Conservation (phyloP, 1,284 basidiomycete genomes). For the Puccinia hordei region DNA sequence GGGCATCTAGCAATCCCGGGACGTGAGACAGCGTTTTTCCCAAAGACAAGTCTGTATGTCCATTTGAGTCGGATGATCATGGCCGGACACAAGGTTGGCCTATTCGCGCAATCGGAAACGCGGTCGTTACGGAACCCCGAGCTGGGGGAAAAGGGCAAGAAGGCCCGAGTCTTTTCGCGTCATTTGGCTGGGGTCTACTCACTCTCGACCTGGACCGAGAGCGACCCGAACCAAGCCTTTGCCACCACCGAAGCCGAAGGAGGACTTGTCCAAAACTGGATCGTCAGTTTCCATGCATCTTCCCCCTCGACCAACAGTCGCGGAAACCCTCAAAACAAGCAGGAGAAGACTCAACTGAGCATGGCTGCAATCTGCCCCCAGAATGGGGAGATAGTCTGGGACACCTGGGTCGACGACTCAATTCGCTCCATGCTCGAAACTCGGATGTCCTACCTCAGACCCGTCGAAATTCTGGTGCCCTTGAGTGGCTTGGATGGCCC, state of each 20-base stretch:
- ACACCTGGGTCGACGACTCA: constrained; percentile 28
- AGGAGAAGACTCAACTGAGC: neutral
- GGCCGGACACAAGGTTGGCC: constrained; percentile 58
- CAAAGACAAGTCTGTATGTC: constrained; percentile 56
- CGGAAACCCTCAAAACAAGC: neutral
- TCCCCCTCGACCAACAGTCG: neutral
- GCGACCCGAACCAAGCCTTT: constrained; percentile 50
- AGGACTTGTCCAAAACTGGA: constrained; percentile 21
- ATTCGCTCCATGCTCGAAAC: constrained; percentile 38
- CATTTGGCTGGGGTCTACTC: constrained; percentile 58
- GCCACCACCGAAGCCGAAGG: neutral
- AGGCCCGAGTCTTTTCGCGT: constrained; percentile 54
- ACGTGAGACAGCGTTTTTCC: constrained; percentile 57
- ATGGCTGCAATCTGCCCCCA: constrained; percentile 46
- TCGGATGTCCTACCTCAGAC: constrained; percentile 18
- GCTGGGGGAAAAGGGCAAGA: constrained; percentile 38
- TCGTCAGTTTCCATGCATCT: constrained; percentile 28
- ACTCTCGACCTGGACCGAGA: constrained; percentile 58
- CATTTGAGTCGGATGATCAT: constrained; percentile 57
- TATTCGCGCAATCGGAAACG: constrained; percentile 58
- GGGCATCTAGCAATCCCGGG: constrained; percentile 50
- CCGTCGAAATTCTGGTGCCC: constrained; percentile 35
- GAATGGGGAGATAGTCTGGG: constrained; percentile 38
- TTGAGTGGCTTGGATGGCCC: constrained; percentile 53
- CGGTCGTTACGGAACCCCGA: constrained; percentile 57